Conservation (phyloP, 108 stramenopile genomes). For the Cyclotella cryptica region DNA sequence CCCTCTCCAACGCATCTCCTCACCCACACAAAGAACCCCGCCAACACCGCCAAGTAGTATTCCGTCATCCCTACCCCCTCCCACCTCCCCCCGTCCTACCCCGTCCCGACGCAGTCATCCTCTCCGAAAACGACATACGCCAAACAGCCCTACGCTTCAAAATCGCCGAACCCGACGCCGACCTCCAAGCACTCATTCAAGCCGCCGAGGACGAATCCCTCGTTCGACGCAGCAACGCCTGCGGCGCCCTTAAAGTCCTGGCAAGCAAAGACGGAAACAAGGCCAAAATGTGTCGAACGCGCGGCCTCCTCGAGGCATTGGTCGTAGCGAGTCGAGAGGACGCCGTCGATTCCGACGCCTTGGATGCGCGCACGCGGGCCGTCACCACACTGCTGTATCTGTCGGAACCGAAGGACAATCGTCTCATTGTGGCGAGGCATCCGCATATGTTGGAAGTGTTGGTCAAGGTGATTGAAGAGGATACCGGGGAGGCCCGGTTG, state of each 20-base stretch:
- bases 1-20: background rate
- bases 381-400: conserved; percentile 66
- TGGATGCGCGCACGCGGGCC: conserved; percentile 70
- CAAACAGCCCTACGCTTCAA: conserved; percentile 19
- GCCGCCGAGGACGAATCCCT: conserved; percentile 60
- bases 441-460: conserved; percentile 59
- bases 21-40: background rate
- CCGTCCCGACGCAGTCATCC: conserved; percentile 57
- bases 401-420: conserved; percentile 73
- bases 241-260: conserved; percentile 83
- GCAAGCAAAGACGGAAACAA: conserved; percentile 62
- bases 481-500: conserved; percentile 68
- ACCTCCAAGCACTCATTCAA: conserved; percentile 66
- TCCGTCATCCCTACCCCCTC: conserved; percentile 77
- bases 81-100: conserved; percentile 55
- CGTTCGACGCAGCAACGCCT: conserved; percentile 76
- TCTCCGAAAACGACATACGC: conserved; percentile 34
- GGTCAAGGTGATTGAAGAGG: conserved; percentile 65
- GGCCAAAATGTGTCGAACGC: conserved; percentile 72
- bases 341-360: conserved; percentile 55
- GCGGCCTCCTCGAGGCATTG: conserved; percentile 70
- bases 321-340: conserved; percentile 56
- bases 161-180: conserved; percentile 57
- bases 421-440: conserved; percentile 61
- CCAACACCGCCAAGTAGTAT: conserved; percentile 54